Evolutionary conservation across 2,329 filamentous ascomycete species (phyloP), one percentile per base, ranked within the genome.

Genomic region (Nemania bipapillata): DNA sequence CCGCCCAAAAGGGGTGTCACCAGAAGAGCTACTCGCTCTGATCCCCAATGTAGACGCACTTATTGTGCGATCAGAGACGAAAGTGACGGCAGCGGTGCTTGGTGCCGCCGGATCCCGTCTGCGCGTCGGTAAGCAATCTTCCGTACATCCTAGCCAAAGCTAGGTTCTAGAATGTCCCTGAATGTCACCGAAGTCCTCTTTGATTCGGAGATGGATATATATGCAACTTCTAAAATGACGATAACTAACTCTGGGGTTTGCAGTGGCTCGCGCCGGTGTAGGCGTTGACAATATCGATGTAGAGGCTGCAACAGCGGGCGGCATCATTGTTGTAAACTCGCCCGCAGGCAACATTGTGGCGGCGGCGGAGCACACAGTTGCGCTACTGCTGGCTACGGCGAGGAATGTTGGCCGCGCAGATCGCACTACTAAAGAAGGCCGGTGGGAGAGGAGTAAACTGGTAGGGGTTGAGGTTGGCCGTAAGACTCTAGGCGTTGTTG

Each of bases 221-320:
- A 40, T 12, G 5, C 17, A 5, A 20, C 17, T 2, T n/a, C 20
- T n/a, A 20, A 50, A 28, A 26, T 26, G 20, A 15, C 22, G 1
- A 17, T 50, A 26, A 6, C 47, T 50, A 17, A 50, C 47, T 28
- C 24, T 11, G 24, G 9, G 20, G 12, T 1, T 15, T 15, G 8
- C 24, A 12, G 91, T 96, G 24, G 92, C 92, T 2, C 85, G 92
- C 69, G 92, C 92, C 12, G 92, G 92, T 12, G 92, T 95, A 0
- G 92, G 91, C 35, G 91, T 95, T 26, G 92, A 95, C 81, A 94
- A 95, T 80, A 92, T 96, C 56, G 86, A 95, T 76, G 90, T 95
- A 0, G 83, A 88, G 37, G 87, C 89, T 7, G 92, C 92, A 2
- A 95, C 92, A 0, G 84, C 86, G 45, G 84, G 89, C 62, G 92